Evolutionary conservation across 192 early-diverging fungal species (phyloP).

Genomic region (Funneliformis mosseae): DNA sequence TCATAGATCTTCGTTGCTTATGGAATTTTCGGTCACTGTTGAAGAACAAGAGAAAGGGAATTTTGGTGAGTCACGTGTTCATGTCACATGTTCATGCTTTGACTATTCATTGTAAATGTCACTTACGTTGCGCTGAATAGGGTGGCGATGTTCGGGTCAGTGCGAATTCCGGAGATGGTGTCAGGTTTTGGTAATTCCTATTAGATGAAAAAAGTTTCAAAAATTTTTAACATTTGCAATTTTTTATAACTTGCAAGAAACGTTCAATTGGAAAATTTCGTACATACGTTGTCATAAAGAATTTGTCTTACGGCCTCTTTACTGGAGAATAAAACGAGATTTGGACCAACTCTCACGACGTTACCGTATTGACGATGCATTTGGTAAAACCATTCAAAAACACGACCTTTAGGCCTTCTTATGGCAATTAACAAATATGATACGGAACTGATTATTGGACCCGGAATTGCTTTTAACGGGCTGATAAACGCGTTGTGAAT

Average conservation of each 20-base stretch:
- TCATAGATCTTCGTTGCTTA: slow-evolving; percentile 6
- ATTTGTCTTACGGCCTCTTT: slow-evolving; percentile 48
- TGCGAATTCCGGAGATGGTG: not conserved
- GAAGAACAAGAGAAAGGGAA: not conserved
- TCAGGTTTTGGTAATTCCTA: slow-evolving; percentile 21
- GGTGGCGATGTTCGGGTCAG: not conserved
- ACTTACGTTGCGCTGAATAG: slow-evolving; percentile 14
- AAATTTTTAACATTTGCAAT: not conserved
- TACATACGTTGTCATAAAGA: slow-evolving; percentile 18
- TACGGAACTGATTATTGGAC: slow-evolving; percentile 7
- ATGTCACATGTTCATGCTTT: not conserved
- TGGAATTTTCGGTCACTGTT: not conserved
- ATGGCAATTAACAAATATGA: not conserved
- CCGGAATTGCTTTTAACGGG: slow-evolving; percentile 13
- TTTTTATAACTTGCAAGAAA: not conserved
- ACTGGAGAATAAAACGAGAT: slow-evolving; percentile 41
- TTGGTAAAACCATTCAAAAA: slow-evolving; percentile 27
- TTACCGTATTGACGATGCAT: slow-evolving; percentile 46
- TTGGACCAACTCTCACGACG: slow-evolving; percentile 42
- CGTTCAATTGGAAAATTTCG: not conserved
- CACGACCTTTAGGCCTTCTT: slow-evolving; percentile 10
- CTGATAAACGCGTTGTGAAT: slow-evolving; percentile 11
- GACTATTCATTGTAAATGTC: not conserved
- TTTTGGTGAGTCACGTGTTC: not conserved
- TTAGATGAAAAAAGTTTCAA: not conserved